These are phyloP conservation scores for Dysphania ambrosioides DNA, from an alignment of 148 eudicot species.

Conservation along the genomic window DNA sequence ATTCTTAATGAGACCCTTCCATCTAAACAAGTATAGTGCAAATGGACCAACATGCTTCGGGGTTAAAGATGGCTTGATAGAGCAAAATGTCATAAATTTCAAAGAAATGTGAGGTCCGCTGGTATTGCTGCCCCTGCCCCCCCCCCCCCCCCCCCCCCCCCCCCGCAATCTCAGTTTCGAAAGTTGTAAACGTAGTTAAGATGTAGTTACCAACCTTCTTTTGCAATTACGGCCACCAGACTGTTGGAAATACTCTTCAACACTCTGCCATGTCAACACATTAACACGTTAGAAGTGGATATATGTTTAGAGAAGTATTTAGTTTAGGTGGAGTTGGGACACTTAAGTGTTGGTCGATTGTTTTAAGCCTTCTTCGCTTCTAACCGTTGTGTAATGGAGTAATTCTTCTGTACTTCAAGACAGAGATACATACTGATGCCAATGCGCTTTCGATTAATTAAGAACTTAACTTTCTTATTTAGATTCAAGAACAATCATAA, in stretches of 20 bases:
- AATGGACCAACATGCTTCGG: no score
- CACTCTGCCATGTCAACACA: constrained; percentile 41
- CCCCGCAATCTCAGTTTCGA: neutral
- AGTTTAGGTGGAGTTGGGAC: neutral
- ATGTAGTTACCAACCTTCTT: constrained; percentile 47
- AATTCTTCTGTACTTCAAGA: neutral
- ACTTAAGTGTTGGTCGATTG: neutral
- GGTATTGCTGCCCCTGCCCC: no score
- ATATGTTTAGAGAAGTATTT: neutral
- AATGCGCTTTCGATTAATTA: no score
- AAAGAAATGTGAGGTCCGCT: no score
- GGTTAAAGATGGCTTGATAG: no score
- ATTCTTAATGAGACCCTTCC: no score
- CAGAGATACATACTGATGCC: neutral
- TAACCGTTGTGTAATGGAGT: neutral
- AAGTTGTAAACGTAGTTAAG: neutral
- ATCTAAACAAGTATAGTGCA: no score
- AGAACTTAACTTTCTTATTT: no score
- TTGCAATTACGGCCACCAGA: constrained; percentile 64
- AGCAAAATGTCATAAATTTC: no score
- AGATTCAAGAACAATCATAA: no score
- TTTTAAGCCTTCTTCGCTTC: neutral
- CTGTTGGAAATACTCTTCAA: constrained; percentile 61
- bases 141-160: no score
- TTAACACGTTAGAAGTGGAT: neutral